Conservation (phyloP, 345 rosid genomes). For the Salix suchowensis region DNA sequence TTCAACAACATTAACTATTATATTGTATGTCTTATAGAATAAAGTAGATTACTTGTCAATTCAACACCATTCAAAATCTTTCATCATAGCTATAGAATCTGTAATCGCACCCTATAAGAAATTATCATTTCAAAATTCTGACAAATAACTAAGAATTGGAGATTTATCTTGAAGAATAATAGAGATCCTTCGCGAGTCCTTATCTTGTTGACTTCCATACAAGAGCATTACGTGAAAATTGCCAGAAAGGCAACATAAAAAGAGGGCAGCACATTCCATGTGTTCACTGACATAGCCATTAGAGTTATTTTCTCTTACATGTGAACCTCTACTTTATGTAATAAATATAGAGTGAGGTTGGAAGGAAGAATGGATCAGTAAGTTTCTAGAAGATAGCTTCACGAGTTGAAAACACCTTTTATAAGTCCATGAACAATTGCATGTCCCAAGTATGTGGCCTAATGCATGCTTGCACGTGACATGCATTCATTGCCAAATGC, state of each 20-base stretch:
- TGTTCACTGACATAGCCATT: not conserved
- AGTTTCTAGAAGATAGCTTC: not conserved
- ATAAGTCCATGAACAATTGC: not conserved
- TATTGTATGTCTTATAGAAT: not conserved
- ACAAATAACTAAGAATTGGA: not conserved
- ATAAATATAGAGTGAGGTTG: not conserved
- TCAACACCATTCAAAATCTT: not conserved
- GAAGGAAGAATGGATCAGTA: not conserved
- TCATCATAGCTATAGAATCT: too few species aligned
- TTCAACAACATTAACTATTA: not conserved
- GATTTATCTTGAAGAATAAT: not conserved
- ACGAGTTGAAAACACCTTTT: too few species aligned
- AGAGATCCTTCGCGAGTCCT: not conserved
- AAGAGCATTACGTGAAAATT: not conserved
- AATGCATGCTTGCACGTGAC: not conserved
- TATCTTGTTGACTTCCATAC: not conserved
- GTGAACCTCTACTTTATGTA: not conserved
- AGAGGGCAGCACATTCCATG: not conserved
- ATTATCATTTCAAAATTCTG: not conserved
- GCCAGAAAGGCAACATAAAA: not conserved
- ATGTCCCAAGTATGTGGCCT: not conserved
- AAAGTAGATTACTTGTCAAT: not conserved
- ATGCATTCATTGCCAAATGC: not conserved
- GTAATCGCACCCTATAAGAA: not conserved
- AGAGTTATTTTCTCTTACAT: not conserved